These are phyloP conservation scores for Lasiosphaeria miniovina DNA, from an alignment of 495 filamentous ascomycete species.

Conservation along the genomic window DNA sequence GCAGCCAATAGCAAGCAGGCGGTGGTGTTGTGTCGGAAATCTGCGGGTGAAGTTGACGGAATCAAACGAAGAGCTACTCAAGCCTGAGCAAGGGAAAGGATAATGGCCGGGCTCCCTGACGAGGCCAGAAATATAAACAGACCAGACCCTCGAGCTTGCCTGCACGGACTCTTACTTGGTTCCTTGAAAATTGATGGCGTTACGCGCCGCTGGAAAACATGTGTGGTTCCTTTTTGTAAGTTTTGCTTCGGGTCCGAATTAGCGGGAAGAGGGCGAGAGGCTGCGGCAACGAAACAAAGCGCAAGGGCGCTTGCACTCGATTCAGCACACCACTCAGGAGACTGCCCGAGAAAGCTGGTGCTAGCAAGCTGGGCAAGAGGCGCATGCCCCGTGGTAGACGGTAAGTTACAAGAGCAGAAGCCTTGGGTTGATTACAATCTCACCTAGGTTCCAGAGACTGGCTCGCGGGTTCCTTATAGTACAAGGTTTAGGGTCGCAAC, in stretches of 20 bases:
- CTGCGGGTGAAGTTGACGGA: too few relatives aligned
- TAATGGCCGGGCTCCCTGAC: background rate
- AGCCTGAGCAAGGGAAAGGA: background rate
- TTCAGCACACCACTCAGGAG: background rate
- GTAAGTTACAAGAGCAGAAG: too few relatives aligned
- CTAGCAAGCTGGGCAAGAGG: background rate
- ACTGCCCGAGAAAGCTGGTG: background rate
- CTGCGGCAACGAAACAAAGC: background rate
- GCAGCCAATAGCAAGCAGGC: too few relatives aligned
- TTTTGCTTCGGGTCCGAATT: background rate
- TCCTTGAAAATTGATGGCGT: background rate
- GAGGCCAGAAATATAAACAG: background rate
- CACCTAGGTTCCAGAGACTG: too few relatives aligned
- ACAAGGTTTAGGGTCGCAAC: too few relatives aligned
- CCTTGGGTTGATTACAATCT: too few relatives aligned
- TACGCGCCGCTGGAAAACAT: background rate
- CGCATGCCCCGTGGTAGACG: too few relatives aligned
- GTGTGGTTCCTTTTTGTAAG: background rate
- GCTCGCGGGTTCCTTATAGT: too few relatives aligned
- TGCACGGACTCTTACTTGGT: background rate
- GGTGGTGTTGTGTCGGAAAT: too few relatives aligned
- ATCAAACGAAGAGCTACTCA: background rate
- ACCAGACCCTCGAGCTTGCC: background rate
- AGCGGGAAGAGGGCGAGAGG: background rate
- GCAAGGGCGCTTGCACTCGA: background rate